Percentiles rank a stretch among this genome's conserved stretches.
phyloP scores from a whole-genome alignment of 2,329 filamentous ascomycete species.

The Pseudohalonectria lignicola region DNA sequence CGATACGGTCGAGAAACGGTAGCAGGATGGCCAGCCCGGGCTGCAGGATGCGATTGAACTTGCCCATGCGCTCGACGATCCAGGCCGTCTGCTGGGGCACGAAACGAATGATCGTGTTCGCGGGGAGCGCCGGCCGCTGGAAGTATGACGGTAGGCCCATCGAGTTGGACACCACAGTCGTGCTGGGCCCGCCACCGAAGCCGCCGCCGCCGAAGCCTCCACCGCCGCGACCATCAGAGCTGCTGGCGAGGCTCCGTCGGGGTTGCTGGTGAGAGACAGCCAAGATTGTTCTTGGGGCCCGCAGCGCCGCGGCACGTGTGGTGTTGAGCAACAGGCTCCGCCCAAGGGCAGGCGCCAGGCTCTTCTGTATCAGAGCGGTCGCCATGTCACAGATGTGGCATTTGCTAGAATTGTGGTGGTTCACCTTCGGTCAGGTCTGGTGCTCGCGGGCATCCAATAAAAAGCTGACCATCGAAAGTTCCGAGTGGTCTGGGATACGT shows the following conservation, averaged over 20 bases:
- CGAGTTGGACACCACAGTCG: conserved; percentile 11
- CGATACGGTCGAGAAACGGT: conserved; percentile 88
- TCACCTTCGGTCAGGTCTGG: too few species aligned
- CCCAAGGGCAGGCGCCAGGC: neutral
- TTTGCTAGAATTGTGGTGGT: conserved; percentile 2
- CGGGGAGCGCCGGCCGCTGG: conserved; percentile 62
- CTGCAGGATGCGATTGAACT: conserved; percentile 86
- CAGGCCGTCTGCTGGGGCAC: conserved; percentile 99
- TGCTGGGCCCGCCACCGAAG: conserved; percentile 7
- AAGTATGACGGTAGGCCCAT: conserved; percentile 64
- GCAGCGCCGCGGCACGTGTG: too few species aligned
- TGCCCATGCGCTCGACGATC: conserved; percentile 99
- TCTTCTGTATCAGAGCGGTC: neutral
- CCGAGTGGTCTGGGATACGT: too few species aligned
- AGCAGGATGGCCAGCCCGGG: conserved; percentile 83
- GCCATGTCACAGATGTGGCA: conserved; percentile 2
- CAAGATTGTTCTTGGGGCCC: too few species aligned
- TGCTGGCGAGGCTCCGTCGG: neutral
- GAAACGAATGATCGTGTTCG: conserved; percentile 91
- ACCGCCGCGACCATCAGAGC: neutral
- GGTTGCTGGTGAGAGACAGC: neutral
- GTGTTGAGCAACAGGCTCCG: neutral
- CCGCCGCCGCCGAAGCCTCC: conserved; percentile 11
- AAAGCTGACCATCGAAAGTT: too few species aligned
- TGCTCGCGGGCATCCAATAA: too few species aligned